Base-by-base conservation (phyloP, 768 basidiomycete genomes). In the Mycena amicta region DNA sequence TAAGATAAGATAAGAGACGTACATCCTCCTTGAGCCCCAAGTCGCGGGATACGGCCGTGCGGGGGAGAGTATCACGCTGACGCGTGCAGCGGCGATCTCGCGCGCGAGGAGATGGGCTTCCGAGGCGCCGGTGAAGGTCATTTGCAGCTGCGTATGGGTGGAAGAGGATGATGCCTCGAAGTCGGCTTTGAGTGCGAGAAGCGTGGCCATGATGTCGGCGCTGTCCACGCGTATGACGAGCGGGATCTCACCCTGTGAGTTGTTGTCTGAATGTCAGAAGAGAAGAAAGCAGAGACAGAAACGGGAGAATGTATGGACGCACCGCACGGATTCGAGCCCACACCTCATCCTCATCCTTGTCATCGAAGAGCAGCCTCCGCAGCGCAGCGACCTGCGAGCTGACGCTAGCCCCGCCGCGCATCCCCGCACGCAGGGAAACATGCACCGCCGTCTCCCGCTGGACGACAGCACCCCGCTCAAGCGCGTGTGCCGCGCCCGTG, bases 191-290 rank as follows among this genome's bases (percentile, higher is more conserved):
- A 94, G 80, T 3, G 61, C 65, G 39, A 95, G 72, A 15, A 94
- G 71, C 0, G 84, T 81, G 0, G 89, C 84, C 68, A 94, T 93
- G 52, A 87, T 77, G 69, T 94, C 92, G 8, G 89, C 90, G 64
- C 80, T 89, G 56, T 87, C 77, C 15, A 85, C 86, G 1, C 81
- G 73, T 20, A 93, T 70, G 2, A 92, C 89, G 18, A 95, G 74
- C 0, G 88, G 83, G 0, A 87, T 68, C 20, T 73, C 60, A 13
- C 89, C 88, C 80, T 88, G 53, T 13, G 27, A 50, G 50, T 43
- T 6, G 23, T 3, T 22, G 41, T 67, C 60, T 61, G 78, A 25
- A 56, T 18, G 8, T 29, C 27, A 31, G 43, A 31, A 53, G 27
- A 15, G 46, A 50, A 18, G 5, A 29, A 37, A 20, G 33, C 16